A percentile compares a stretch with the other conserved stretches of the same genome.
Evolutionary conservation across 2,329 filamentous ascomycete genomes (phyloP).

Genomic region (Sporothrix brasiliensis): DNA sequence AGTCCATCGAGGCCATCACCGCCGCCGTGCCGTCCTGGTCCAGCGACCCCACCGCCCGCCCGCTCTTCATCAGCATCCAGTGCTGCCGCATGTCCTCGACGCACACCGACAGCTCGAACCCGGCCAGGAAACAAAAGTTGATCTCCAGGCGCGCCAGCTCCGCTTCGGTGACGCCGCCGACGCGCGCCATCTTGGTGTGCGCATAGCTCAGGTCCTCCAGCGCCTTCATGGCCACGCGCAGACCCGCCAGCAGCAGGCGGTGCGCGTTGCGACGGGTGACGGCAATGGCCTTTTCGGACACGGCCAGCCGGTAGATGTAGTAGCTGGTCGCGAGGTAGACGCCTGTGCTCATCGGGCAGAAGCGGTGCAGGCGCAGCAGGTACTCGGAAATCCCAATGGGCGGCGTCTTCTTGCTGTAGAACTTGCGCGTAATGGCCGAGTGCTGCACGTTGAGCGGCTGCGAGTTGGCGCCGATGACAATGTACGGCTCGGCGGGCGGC

Average conservation of each 20-base stretch:
- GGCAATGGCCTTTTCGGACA: slow-evolving; percentile 74
- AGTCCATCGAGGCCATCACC: slow-evolving; percentile 31
- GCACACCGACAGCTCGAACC: slow-evolving; percentile 75
- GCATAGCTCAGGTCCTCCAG: slow-evolving; percentile 90
- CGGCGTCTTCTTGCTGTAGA: slow-evolving; percentile 86
- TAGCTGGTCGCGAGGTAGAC: slow-evolving; percentile 88
- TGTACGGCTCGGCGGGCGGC: slow-evolving; percentile 53
- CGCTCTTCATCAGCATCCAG: slow-evolving; percentile 62
- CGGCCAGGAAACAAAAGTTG: slow-evolving; percentile 82
- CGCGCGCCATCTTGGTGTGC: slow-evolving; percentile 79
- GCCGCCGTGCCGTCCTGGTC: slow-evolving; percentile 33
- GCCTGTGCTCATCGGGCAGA: slow-evolving; percentile 89
- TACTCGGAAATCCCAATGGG: slow-evolving; percentile 84
- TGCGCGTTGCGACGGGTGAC: slow-evolving; percentile 86
- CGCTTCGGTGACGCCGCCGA: slow-evolving; percentile 80
- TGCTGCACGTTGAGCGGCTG: slow-evolving; percentile 78
- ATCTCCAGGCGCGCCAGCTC: slow-evolving; percentile 87
- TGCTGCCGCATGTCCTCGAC: slow-evolving; percentile 63
- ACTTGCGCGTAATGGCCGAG: slow-evolving; percentile 84
- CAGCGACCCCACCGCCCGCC: slow-evolving; percentile 35
- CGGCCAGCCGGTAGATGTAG: slow-evolving; percentile 82
- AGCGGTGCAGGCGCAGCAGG: slow-evolving; percentile 80
- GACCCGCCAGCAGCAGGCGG: slow-evolving; percentile 77
- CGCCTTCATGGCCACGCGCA: slow-evolving; percentile 90
- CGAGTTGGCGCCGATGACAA: slow-evolving; percentile 68